These are phyloP conservation scores for Hypoxylon sp. DNA, from an alignment of 2,329 filamentous ascomycete species.

Conservation along the genomic window DNA sequence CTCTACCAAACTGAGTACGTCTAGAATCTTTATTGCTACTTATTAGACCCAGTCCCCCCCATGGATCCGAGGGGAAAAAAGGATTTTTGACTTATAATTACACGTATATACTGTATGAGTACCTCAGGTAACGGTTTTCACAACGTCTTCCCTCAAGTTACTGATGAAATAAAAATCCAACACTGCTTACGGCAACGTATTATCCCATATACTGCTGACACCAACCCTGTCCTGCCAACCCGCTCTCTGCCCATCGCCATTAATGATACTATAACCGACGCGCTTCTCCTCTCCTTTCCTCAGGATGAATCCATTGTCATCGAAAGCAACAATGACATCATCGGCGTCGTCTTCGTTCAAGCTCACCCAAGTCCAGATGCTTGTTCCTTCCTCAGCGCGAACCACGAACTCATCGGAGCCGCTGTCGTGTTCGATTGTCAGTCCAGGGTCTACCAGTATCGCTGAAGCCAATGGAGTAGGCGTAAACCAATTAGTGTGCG, in stretches of 20 bases:
- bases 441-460: conserved; percentile 63
- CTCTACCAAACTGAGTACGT: conserved; percentile 6
- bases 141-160: too few species aligned
- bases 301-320: conserved; percentile 68
- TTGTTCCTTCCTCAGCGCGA: conserved; percentile 37
- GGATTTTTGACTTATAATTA: neutral
- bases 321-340: conserved; percentile 65
- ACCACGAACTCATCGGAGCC: conserved; percentile 38
- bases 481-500: conserved; percentile 66
- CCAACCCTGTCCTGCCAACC: conserved; percentile 64
- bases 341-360: conserved; percentile 56
- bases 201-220: conserved; percentile 68
- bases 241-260: conserved; percentile 56
- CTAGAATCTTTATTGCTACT: conserved; percentile 21
- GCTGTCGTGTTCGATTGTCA: conserved; percentile 49
- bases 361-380: conserved; percentile 41
- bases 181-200: conserved; percentile 45
- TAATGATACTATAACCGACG: conserved; percentile 62
- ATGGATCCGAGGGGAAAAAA: neutral
- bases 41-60: neutral
- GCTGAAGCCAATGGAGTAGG: conserved; percentile 62
- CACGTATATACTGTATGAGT: neutral
- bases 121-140: neutral
- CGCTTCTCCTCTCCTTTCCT: conserved; percentile 60
- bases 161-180: too few species aligned